These are phyloP conservation scores for Didymella sp. DNA, from an alignment of 2,329 filamentous ascomycete genomes.

Conservation along the genomic window DNA sequence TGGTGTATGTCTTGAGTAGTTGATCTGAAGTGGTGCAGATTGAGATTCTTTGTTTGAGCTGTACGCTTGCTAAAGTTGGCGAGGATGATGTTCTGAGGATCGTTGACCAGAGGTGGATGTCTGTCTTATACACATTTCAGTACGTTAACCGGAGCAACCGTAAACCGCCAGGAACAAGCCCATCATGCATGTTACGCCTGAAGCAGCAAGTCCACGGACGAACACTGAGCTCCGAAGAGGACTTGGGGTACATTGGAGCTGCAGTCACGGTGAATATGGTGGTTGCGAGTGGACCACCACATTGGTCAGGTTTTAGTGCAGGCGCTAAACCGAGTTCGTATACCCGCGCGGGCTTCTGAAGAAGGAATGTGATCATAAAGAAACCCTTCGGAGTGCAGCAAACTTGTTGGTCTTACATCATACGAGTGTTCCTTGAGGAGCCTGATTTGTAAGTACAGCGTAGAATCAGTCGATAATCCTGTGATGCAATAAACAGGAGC, in stretches of 20 bases:
- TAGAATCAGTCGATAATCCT: neutral
- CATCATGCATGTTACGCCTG: neutral
- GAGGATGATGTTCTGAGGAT: neutral
- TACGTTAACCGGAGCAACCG: neutral
- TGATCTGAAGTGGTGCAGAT: too few relatives aligned
- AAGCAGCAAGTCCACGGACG: neutral
- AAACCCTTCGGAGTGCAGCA: too few relatives aligned
- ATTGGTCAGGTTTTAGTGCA: neutral
- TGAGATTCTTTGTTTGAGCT: neutral
- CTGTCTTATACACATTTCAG: neutral
- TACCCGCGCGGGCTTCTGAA: slow-evolving; percentile 14
- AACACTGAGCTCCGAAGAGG: neutral
- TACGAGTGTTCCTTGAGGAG: too few relatives aligned
- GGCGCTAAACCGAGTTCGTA: neutral
- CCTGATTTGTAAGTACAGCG: neutral
- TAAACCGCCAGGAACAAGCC: neutral
- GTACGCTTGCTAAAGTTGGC: neutral
- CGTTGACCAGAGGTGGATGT: neutral
- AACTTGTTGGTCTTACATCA: neutral
- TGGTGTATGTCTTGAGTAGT: slow-evolving; percentile 21
- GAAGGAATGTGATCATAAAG: neutral
- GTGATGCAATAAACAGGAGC: neutral
- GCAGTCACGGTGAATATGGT: neutral
- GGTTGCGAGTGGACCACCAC: neutral
- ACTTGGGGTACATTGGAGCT: neutral